Evolutionary conservation across 208 protist species (phyloP).

Genomic region (Herpetomonas samuelpessoai): DNA sequence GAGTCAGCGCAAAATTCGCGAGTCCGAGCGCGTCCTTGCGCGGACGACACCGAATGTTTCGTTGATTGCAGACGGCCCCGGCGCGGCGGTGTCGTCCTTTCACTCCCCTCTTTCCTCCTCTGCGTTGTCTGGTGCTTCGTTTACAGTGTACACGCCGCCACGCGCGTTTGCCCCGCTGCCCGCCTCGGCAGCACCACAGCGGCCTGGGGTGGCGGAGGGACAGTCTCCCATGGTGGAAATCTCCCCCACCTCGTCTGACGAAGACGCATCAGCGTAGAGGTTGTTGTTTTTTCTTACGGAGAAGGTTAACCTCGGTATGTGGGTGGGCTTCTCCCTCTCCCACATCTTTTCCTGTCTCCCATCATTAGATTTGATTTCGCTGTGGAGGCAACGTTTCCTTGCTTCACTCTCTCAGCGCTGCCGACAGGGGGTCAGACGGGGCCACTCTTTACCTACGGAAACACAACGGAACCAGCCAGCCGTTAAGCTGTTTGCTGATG

Average conservation of each 20-base stretch:
- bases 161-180: too few species aligned
- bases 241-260: conserved; percentile 28
- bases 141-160: background rate
- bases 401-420: too few species aligned
- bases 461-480: too few species aligned
- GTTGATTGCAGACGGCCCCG: background rate
- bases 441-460: too few species aligned
- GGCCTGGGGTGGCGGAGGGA: background rate
- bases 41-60: conserved; percentile 9
- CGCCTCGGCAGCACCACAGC: too few species aligned
- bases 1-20: conserved; percentile 59
- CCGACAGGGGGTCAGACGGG: too few species aligned
- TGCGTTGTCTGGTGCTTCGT: background rate
- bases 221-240: conserved; percentile 19
- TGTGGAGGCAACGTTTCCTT: too few species aligned
- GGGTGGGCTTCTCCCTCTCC: too few species aligned
- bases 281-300: background rate
- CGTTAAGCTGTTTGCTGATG: too few species aligned
- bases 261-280: background rate
- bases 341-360: too few species aligned
- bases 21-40: conserved; percentile 55
- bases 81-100: too few species aligned
- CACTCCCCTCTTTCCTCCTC: background rate
- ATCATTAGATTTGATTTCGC: too few species aligned
- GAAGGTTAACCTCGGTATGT: background rate